phyloP scores from a whole-genome alignment of 164 flowering plant species.

The Magnolia changhungtana region DNA sequence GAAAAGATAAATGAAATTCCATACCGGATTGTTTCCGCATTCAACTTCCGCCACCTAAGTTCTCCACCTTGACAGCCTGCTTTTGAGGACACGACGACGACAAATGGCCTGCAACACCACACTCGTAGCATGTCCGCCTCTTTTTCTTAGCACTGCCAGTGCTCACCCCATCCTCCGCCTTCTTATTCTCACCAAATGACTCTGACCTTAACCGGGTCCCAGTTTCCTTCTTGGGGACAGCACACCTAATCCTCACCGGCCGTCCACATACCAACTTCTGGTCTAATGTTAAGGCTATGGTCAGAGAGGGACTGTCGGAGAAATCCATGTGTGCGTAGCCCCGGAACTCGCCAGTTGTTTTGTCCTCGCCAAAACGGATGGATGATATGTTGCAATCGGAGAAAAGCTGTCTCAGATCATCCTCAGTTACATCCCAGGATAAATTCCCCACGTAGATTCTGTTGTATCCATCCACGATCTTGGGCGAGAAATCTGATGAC shows the following conservation, averaged over 20 bases:
- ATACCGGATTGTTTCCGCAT: background rate
- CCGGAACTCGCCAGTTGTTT: slow-evolving; percentile 72
- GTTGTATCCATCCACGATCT: slow-evolving; percentile 74
- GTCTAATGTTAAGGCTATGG: slow-evolving; percentile 70
- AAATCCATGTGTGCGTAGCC: slow-evolving; percentile 97
- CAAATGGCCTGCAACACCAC: slow-evolving; percentile 77
- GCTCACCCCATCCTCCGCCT: slow-evolving; percentile 8
- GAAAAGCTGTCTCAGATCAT: slow-evolving; percentile 65
- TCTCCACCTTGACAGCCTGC: slow-evolving; percentile 26
- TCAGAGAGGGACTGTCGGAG: slow-evolving; percentile 50
- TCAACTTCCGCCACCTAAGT: slow-evolving; percentile 1
- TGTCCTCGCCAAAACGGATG: slow-evolving; percentile 79
- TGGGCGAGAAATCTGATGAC: slow-evolving; percentile 50
- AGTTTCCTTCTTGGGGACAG: slow-evolving; percentile 60
- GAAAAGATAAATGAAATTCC: background rate
- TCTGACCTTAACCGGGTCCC: slow-evolving; percentile 9
- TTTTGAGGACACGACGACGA: slow-evolving; percentile 72
- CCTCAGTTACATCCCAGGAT: slow-evolving; percentile 89
- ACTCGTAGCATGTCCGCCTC: slow-evolving; percentile 69
- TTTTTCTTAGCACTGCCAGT: slow-evolving; percentile 45
- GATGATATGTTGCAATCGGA: slow-evolving; percentile 62
- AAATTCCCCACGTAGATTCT: slow-evolving; percentile 85
- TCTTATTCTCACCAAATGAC: slow-evolving; percentile 7
- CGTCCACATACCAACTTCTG: slow-evolving; percentile 65
- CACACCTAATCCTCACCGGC: slow-evolving; percentile 75